Conservation (phyloP, 2,329 filamentous ascomycete genomes). For the Penicillium thymicola region DNA sequence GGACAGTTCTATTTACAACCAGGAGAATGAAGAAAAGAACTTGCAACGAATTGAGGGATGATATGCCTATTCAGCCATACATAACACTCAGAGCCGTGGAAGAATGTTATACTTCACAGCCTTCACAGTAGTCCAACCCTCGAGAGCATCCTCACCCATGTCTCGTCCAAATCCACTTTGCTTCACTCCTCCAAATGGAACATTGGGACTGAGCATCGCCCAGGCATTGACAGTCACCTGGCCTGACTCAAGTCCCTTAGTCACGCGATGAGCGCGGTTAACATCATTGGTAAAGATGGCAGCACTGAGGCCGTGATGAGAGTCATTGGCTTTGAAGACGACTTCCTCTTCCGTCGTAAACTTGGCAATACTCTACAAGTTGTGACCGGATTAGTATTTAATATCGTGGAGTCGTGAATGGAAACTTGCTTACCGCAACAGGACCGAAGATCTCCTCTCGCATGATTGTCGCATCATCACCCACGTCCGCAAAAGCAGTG, state of each 20-base stretch:
- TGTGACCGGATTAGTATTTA: not conserved
- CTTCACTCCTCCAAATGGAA: conserved; percentile 29
- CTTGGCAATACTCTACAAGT: conserved; percentile 48
- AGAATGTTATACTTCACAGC: conserved; percentile 21
- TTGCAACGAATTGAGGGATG: not conserved
- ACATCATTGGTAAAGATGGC: conserved; percentile 29
- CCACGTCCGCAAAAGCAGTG: conserved; percentile 54
- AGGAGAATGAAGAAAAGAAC: not conserved
- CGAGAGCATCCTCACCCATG: conserved; percentile 28
- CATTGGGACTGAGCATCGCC: conserved; percentile 25
- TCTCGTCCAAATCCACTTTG: conserved; percentile 29
- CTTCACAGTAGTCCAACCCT: conserved; percentile 25
- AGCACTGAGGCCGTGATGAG: conserved; percentile 31
- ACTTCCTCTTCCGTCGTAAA: conserved; percentile 60
- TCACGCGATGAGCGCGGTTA: conserved; percentile 24
- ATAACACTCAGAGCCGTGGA: conserved; percentile 12
- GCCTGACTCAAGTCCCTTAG: conserved; percentile 20
- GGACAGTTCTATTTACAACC: not conserved
- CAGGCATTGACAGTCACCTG: conserved; percentile 29
- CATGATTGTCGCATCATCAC: conserved; percentile 45
- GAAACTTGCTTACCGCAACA: conserved; percentile 38
- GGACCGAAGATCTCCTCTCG: conserved; percentile 60
- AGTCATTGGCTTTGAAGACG: conserved; percentile 55
- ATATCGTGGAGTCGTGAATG: not conserved
- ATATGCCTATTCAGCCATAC: not conserved